Evolutionary conservation across 2,329 filamentous ascomycete species (phyloP), one percentile per base, ranked within the genome.

Genomic region (Scytalidium lignicola): DNA sequence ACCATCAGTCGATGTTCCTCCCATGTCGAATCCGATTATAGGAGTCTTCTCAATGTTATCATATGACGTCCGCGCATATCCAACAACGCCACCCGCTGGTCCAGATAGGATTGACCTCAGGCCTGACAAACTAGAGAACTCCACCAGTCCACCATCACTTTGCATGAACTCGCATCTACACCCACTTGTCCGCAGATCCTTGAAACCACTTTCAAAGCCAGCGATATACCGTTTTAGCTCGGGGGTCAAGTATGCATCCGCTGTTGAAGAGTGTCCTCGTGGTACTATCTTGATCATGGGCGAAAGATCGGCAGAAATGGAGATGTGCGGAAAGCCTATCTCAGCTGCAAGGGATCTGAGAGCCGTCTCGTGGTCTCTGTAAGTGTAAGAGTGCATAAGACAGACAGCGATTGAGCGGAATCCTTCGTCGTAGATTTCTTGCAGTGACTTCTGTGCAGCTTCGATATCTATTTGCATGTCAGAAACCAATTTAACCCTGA

Each of bases 111-210:
- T 85, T 2, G 82, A 82, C 53, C 76, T 73, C 3, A 86, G 65
- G 0, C 83, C 83, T 9, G 77, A 82, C 60, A 86, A 85, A 44
- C 69, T 73, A 53, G 75, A 71, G 2, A 79, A 75, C 55, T 78
- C 76, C 15, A 61, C 55, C 3, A 59, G 48, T 9, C 66, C 65
- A 23, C 66, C 65, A 52, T 68, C 65, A 51, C 51, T 67, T 57
- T 86, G 82, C 82, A 86, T 86, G 58, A 86, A 86, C 59, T 88
- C 83, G 65, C 83, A 86, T 51, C 83, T 69, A 15, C 82, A 80
- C n/a, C 78, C 76, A 18, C 52, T 53, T 2, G 69, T 62, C n/a
- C n/a, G n/a, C n/a, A n/a, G n/a, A 0, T 74, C 74, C 2, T 81
- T 81, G 1, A 86, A 69, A 0, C 79, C 78, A 18, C 82, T 81